Conservation (phyloP, 306 rosid genomes). For the Cucumis cinereus region DNA sequence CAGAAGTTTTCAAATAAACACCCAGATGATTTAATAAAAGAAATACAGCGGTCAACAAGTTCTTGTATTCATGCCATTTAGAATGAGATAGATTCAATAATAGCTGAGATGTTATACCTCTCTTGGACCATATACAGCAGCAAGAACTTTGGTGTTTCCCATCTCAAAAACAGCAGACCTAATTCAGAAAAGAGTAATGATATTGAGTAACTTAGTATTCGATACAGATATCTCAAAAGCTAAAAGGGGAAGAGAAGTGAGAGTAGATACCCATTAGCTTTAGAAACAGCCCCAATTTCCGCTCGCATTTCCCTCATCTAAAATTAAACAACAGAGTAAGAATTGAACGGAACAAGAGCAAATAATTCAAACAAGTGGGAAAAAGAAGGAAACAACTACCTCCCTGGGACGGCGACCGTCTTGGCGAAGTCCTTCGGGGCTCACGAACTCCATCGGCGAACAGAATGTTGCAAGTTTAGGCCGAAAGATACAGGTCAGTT, state of each 20-base stretch:
- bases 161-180: slow-evolving; percentile 83
- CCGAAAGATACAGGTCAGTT: background rate
- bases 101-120: slow-evolving; percentile 31
- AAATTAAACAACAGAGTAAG: background rate
- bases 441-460: slow-evolving; percentile 55
- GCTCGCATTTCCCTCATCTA: slow-evolving; percentile 92
- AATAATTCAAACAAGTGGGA: background rate
- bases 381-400: background rate
- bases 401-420: slow-evolving; percentile 77
- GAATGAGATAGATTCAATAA: background rate
- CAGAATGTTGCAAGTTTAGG: background rate
- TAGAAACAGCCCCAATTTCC: slow-evolving; percentile 72
- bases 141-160: slow-evolving; percentile 89
- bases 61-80: background rate
- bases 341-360: background rate
- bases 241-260: background rate
- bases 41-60: background rate
- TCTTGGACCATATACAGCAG: slow-evolving; percentile 89
- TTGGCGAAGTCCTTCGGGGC: slow-evolving; percentile 89
- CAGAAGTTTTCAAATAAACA: background rate
- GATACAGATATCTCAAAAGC: background rate
- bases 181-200: slow-evolving; percentile 1
- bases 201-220: background rate
- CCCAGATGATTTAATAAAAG: background rate
- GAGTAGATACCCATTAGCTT: slow-evolving; percentile 58